A percentile compares a stretch with the other conserved stretches of the same genome.
Evolutionary conservation across 306 rosid species (phyloP).

Genomic region (Gillenia trifoliata): DNA sequence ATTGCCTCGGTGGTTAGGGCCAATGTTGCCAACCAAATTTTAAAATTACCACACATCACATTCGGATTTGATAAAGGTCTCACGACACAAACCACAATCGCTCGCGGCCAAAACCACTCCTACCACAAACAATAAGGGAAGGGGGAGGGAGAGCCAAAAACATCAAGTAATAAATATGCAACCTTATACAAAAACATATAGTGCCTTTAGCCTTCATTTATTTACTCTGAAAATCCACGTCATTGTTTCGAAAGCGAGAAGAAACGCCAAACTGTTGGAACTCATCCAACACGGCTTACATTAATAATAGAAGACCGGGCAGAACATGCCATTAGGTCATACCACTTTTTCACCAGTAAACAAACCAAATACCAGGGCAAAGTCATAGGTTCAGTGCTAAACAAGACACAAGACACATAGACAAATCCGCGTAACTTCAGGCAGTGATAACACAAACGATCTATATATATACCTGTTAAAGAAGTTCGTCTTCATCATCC

Average conservation of each 20-base stretch:
- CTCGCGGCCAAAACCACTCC: too few species aligned
- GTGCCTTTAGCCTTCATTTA: background rate
- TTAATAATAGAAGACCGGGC: background rate
- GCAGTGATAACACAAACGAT: background rate
- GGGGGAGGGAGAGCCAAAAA: too few species aligned
- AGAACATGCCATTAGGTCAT: background rate
- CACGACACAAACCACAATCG: too few species aligned
- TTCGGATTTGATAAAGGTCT: too few species aligned
- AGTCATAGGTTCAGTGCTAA: background rate
- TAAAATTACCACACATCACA: too few species aligned
- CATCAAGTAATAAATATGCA: background rate
- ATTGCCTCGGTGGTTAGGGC: too few species aligned
- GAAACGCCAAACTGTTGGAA: background rate
- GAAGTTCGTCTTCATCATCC: constrained; percentile 38
- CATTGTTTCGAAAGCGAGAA: background rate
- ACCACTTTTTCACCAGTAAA: background rate
- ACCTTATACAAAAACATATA: background rate
- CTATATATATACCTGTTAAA: background rate
- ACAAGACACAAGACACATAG: background rate
- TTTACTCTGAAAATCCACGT: background rate
- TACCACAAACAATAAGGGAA: background rate
- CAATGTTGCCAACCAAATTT: too few species aligned
- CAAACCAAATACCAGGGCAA: background rate
- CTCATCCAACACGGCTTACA: background rate
- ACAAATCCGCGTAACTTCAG: background rate